Evolutionary conservation across 1,284 basidiomycete genomes (phyloP), one percentile per base, ranked within the genome.

Genomic region (Cutaneotrichosporon dermatis): DNA sequence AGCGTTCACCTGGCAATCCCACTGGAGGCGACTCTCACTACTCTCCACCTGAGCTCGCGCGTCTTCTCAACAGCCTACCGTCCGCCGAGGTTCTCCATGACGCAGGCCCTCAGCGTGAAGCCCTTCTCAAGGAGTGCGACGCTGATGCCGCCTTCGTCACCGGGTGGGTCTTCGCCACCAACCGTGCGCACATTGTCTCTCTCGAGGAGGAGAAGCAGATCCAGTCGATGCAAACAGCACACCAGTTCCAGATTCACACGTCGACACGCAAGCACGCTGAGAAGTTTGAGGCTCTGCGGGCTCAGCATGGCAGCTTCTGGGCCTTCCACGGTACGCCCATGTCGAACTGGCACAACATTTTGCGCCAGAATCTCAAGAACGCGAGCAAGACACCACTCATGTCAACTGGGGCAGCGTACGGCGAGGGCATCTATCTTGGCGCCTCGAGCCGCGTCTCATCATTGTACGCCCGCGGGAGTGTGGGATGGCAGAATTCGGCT

Each of bases 321-420:
- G 55, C 56, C 4, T 61, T 61, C 43, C 56, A 61, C 49, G 56
- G 60, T 16, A 51, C 52, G 16, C 5, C 35, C 4, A 36, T 61
- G 43, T 37, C n/a, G 2, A 61, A 61, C 40, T 61, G 60, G 60
- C 60, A 61, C 44, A 61, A 58, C 49, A 58, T 61, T 15, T 49
- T 61, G 34, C 60, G 60, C 8, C 56, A 61, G 33, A 57, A 58
- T 16, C 55, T 61, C n/a, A 53, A 54, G 40, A 58, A 58, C 25
- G 60, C 60, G 3, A 55, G 52, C 39, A 45, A 49, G 12, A 60
- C 58, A 1, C 50, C 50, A 5, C 12, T 56, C 15, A 60, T 60
- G 58, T 46, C 42, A 12, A 15, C 50, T n/a, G 58, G 54, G n/a
- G 54, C 54, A 1, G 50, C 54, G n/a, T 55, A 43, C 15, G 58